Percentiles rank a stretch among this genome's conserved stretches.
These are phyloP conservation scores for Mycena galericulata DNA, from an alignment of 768 basidiomycete genomes.

Conservation along the genomic window DNA sequence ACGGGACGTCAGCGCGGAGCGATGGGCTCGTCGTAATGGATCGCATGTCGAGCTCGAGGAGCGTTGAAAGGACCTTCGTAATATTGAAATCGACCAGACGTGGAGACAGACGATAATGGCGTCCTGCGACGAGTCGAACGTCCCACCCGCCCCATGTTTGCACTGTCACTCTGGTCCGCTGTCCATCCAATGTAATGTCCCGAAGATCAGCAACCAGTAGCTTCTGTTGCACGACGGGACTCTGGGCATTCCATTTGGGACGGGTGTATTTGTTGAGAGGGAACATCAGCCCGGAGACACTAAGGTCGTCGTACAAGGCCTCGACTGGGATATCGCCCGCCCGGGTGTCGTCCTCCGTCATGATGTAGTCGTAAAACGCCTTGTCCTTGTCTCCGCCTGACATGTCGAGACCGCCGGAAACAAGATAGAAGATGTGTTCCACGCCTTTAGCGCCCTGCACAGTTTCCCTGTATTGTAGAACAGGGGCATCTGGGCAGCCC, in stretches of 20 bases:
- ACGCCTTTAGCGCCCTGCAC: slow-evolving; percentile 42
- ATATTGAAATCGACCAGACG: slow-evolving; percentile 67
- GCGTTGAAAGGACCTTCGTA: slow-evolving; percentile 56
- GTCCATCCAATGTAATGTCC: slow-evolving; percentile 50
- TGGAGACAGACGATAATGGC: slow-evolving; percentile 58
- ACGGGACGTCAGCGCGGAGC: slow-evolving; percentile 45
- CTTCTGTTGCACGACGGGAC: slow-evolving; percentile 51
- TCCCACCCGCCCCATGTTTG: slow-evolving; percentile 52
- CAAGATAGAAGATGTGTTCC: slow-evolving; percentile 54
- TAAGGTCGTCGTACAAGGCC: slow-evolving; percentile 62
- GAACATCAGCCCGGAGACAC: slow-evolving; percentile 58
- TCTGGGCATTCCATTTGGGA: slow-evolving; percentile 52
- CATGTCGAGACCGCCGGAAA: slow-evolving; percentile 58
- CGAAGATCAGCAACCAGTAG: slow-evolving; percentile 56
- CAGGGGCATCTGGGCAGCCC: slow-evolving; percentile 61
- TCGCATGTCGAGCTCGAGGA: slow-evolving; percentile 60
- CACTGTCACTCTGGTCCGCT: slow-evolving; percentile 50
- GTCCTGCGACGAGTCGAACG: slow-evolving; percentile 46
- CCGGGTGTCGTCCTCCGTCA: slow-evolving; percentile 51
- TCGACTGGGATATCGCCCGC: slow-evolving; percentile 54
- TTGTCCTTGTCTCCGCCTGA: slow-evolving; percentile 53
- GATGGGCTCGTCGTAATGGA: slow-evolving; percentile 39
- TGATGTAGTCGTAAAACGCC: slow-evolving; percentile 58
- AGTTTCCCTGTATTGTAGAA: slow-evolving; percentile 52
- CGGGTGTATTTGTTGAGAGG: slow-evolving; percentile 55